A percentile compares a stretch with the other conserved stretches of the same genome.
Evolutionary conservation across 2,329 filamentous ascomycete genomes (phyloP).

Genomic region (Aaosphaeria pasadenensis): DNA sequence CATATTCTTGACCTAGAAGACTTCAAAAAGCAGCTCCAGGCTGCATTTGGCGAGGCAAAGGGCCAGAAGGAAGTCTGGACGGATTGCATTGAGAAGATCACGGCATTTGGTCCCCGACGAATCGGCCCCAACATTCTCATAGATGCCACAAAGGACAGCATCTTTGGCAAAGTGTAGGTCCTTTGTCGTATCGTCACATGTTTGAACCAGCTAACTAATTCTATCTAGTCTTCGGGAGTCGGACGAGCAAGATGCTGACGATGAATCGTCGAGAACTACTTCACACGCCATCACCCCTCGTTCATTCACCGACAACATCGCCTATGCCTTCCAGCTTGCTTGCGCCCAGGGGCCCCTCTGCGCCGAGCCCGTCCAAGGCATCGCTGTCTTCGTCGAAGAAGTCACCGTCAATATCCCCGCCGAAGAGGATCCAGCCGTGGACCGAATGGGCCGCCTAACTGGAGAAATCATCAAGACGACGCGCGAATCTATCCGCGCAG

Average conservation of each 20-base stretch:
- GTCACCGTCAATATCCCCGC: constrained; percentile 59
- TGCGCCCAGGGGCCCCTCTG: constrained; percentile 87
- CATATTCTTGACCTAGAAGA: constrained; percentile 69
- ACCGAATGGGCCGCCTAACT: constrained; percentile 71
- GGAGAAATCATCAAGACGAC: constrained; percentile 91
- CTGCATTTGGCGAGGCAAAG: constrained; percentile 68
- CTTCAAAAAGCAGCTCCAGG: constrained; percentile 69
- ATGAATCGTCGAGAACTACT: constrained; percentile 28
- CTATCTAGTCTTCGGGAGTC: constrained; percentile 22
- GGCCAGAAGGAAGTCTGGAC: constrained; percentile 75
- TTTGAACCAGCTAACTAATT: not conserved
- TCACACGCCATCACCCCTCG: constrained; percentile 50
- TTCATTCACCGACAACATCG: constrained; percentile 85
- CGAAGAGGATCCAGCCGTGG: constrained; percentile 53
- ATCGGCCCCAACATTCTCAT: constrained; percentile 87
- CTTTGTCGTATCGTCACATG: not conserved
- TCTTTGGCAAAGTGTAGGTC: constrained; percentile 70
- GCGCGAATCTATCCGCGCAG: constrained; percentile 76
- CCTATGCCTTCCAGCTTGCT: constrained; percentile 90
- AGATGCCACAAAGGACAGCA: constrained; percentile 70
- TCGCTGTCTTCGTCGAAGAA: constrained; percentile 87
- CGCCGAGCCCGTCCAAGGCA: constrained; percentile 86
- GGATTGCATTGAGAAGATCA: constrained; percentile 72
- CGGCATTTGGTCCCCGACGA: constrained; percentile 83
- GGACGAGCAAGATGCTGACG: constrained; percentile 35